Evolutionary conservation across 805 yeast genomes (phyloP), one percentile per base, ranked within the genome.

Genomic region (Starmerella asiatica): DNA sequence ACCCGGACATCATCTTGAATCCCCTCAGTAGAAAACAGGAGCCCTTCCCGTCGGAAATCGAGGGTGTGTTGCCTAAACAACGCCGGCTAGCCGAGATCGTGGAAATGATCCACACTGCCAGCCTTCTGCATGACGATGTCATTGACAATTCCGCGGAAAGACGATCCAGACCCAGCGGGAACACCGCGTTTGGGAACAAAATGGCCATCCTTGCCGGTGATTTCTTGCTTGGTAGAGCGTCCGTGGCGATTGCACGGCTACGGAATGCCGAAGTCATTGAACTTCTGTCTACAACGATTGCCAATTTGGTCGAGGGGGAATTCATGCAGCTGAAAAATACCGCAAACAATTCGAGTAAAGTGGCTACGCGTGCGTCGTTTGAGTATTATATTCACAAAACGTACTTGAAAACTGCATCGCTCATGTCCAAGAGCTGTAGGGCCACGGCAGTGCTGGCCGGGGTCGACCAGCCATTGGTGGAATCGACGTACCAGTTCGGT

Each of bases 181-280:
- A 91, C 61, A 70, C 79, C 44, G 95, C 95, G 7, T 91, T 86
- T 62, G 82, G 93, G 21, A 91, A 91, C 63, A 91, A 91, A 56
- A 86, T 91, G 96, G 93, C 98, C 6, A 85, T 91, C 30, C 67
- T 91, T 41, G 97, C 96, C 0, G 98, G 98, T 33, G 98, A 91
- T 62, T 91, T 91, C 61, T 60, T 91, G 42, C 70, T 91, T 34
- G 98, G 95, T 15, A 71, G 98, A 52, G 97, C 98, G 0, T 86
- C 97, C 0, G 96, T 91, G 8, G 86, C 95, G 2, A 77, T 91
- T 48, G 93, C 96, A 11, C 67, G 98, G 45, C 64, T 91, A 37
- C 69, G 96, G 56, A 88, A 91, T 58, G 88, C 95, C n/a, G 97
- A 91, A 64, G 98, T 91, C 34, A 86, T 85, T 43, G 98, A 91